phyloP scores from a whole-genome alignment of 2,329 filamentous ascomycete genomes.

The Macroventuria anomochaeta region DNA sequence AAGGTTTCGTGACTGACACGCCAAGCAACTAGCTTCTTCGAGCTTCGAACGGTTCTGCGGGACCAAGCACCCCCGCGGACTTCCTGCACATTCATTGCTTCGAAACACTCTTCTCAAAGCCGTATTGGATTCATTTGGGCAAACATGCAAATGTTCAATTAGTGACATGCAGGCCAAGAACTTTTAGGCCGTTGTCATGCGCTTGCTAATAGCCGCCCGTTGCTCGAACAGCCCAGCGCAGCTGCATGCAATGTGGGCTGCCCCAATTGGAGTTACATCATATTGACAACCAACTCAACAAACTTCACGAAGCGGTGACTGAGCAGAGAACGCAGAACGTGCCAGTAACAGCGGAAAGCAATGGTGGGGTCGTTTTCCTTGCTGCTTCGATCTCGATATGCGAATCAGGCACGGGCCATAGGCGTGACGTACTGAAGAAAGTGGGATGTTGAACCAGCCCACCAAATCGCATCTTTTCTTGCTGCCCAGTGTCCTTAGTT shows the following conservation, averaged over 20 bases:
- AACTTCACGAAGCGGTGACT: constrained; percentile 15
- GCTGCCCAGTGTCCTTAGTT: constrained; percentile 10
- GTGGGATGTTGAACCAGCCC: constrained; percentile 26
- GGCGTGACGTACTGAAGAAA: constrained; percentile 19
- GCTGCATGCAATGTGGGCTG: constrained; percentile 14
- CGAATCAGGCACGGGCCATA: constrained; percentile 9
- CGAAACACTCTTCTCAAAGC: not conserved
- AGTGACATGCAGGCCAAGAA: constrained; percentile 1
- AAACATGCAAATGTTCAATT: not conserved
- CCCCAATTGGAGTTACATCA: constrained; percentile 27
- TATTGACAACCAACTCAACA: constrained; percentile 23
- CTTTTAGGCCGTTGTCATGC: not conserved
- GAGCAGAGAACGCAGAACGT: constrained; percentile 21
- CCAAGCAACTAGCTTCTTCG: constrained; percentile 28
- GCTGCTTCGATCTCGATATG: constrained; percentile 19
- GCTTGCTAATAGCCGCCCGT: not conserved
- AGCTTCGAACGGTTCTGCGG: constrained; percentile 4
- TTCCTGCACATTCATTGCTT: constrained; percentile 16
- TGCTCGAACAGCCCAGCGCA: constrained; percentile 3
- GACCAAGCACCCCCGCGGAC: constrained; percentile 19
- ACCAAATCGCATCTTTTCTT: constrained; percentile 20
- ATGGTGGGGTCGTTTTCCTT: constrained; percentile 22
- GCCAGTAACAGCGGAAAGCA: constrained; percentile 22
- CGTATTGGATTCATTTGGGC: not conserved
- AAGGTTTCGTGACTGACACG: constrained; percentile 14